A percentile compares a stretch with the other conserved stretches of the same genome.
Evolutionary conservation across 257 asterid species (phyloP).

Genomic region (Leonotis leonurus): DNA sequence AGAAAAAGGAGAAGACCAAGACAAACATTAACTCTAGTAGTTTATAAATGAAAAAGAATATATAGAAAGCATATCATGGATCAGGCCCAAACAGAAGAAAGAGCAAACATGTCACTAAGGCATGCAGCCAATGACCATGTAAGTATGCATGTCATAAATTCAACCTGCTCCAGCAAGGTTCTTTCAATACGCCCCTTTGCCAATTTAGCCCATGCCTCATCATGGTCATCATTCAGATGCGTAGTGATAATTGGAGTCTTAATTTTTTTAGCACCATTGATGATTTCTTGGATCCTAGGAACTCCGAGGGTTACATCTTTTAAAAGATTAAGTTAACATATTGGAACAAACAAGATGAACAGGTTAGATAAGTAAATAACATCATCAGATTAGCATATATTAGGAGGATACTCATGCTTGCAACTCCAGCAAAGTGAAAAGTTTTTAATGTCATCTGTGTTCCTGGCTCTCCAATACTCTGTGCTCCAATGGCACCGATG

Average conservation of each 20-base stretch:
- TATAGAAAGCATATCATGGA: not conserved
- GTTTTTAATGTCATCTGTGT: slow-evolving; percentile 98
- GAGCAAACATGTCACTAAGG: not conserved
- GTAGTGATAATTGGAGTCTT: slow-evolving; percentile 84
- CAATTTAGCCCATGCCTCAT: slow-evolving; percentile 43
- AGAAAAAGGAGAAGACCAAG: slow-evolving; percentile 18
- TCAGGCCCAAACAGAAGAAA: not conserved
- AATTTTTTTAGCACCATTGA: slow-evolving; percentile 74
- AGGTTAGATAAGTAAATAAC: slow-evolving; percentile 1
- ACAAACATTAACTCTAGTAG: not conserved
- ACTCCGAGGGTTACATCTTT: slow-evolving; percentile 98
- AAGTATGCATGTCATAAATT: not conserved
- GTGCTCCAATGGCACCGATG: slow-evolving; percentile 95
- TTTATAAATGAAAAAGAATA: not conserved
- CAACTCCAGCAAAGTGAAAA: slow-evolving; percentile 99
- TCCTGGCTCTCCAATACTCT: slow-evolving; percentile 96
- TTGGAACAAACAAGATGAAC: slow-evolving; percentile 9
- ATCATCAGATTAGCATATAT: slow-evolving; percentile 9
- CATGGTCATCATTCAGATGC: slow-evolving; percentile 34
- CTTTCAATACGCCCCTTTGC: slow-evolving; percentile 79
- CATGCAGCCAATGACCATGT: not conserved
- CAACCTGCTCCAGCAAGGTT: slow-evolving; percentile 81
- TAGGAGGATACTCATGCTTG: slow-evolving; percentile 99
- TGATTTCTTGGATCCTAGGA: slow-evolving; percentile 85
- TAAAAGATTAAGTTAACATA: slow-evolving; percentile 37